phyloP scores from a whole-genome alignment of 2,329 filamentous ascomycete species.

The Raffaelea ambrosiae region DNA sequence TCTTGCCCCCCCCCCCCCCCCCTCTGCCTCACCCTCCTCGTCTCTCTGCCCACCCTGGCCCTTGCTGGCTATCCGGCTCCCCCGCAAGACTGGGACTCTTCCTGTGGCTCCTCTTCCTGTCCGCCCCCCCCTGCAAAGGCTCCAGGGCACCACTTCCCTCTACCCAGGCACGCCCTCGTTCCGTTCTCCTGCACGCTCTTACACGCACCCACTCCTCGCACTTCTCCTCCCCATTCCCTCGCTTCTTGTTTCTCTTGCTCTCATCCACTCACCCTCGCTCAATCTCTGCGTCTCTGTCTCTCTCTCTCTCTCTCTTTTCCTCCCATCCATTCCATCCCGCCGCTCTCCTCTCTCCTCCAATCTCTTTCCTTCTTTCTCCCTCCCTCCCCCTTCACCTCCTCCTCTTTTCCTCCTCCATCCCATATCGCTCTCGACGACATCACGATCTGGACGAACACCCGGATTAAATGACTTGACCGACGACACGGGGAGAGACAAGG shows the following conservation, averaged over 20 bases:
- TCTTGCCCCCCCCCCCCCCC: too few relatives aligned
- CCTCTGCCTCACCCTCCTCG: constrained; percentile 15
- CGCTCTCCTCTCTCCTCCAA: constrained; percentile 12
- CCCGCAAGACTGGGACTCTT: constrained; percentile 3
- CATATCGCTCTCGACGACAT: constrained; percentile 20
- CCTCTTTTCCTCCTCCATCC: constrained; percentile 14
- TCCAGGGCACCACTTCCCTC: too few relatives aligned
- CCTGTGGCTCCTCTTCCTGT: too few relatives aligned
- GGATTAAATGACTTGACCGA: constrained; percentile 37
- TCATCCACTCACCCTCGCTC: not conserved
- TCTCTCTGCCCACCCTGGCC: constrained; percentile 7
- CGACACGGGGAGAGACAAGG: constrained; percentile 20
- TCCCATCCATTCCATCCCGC: constrained; percentile 10
- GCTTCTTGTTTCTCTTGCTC: not conserved
- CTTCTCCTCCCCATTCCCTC: not conserved
- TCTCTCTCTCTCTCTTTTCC: not conserved
- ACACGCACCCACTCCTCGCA: too few relatives aligned
- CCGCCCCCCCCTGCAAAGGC: too few relatives aligned
- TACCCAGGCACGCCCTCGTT: not conserved
- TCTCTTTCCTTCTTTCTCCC: constrained; percentile 7
- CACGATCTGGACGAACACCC: constrained; percentile 19
- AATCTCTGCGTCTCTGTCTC: too few relatives aligned
- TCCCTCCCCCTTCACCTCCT: constrained; percentile 14
- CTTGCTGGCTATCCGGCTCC: constrained; percentile 9
- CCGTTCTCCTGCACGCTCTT: too few relatives aligned